phyloP scores from a whole-genome alignment of 2,329 filamentous ascomycete genomes.

The Aspergillus ruber region DNA sequence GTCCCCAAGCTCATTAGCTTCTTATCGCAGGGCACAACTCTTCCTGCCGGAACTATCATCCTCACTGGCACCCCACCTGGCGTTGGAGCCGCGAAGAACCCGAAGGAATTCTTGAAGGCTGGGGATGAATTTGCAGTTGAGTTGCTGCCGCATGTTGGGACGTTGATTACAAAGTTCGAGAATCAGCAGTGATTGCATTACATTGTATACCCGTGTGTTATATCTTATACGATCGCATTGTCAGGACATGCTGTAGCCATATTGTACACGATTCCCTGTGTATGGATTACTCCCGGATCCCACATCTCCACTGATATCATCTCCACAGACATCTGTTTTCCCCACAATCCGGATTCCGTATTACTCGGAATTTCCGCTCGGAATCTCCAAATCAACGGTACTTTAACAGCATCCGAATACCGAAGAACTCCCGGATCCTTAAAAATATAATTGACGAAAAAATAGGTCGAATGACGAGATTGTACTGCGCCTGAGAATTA shows the following conservation, averaged over 20 bases:
- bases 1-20: conserved; percentile 41
- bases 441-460: too few species aligned
- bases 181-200: conserved; percentile 13
- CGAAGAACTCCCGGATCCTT: too few species aligned
- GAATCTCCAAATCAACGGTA: too few species aligned
- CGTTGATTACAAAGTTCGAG: conserved; percentile 41
- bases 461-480: too few species aligned
- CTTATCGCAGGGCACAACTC: conserved; percentile 37
- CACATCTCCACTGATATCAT: neutral
- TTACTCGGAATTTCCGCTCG: too few species aligned
- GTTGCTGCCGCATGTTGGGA: conserved; percentile 45
- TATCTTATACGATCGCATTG: neutral
- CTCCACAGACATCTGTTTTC: neutral
- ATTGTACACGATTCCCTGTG: too few species aligned
- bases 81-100: conserved; percentile 35
- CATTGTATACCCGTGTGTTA: neutral
- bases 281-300: neutral
- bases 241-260: too few species aligned
- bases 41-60: conserved; percentile 38
- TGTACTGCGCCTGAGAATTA: too few species aligned
- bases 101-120: conserved; percentile 38
- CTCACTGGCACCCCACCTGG: conserved; percentile 40
- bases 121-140: conserved; percentile 46
- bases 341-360: too few species aligned
- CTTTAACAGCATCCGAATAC: too few species aligned